Conservation (phyloP, 2,329 filamentous ascomycete species). For the Phoma sp. region DNA sequence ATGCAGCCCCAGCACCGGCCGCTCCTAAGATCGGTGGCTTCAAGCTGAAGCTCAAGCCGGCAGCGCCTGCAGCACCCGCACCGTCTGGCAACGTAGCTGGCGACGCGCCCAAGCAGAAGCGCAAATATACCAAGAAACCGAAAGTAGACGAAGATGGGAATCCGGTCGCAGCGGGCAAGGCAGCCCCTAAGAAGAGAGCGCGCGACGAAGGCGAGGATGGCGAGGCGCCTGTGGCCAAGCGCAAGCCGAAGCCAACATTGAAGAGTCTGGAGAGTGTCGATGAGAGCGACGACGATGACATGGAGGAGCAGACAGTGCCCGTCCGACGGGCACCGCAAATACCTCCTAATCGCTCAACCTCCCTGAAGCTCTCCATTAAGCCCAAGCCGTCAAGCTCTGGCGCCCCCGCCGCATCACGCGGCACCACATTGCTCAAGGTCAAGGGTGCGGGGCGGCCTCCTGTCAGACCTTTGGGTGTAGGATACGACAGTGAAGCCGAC, state of each 20-base stretch:
- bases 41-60: slow-evolving; percentile 44
- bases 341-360: slow-evolving; percentile 27
- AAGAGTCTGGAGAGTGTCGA: slow-evolving; percentile 38
- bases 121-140: slow-evolving; percentile 51
- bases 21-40: slow-evolving; percentile 23
- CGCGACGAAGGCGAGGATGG: slow-evolving; percentile 45
- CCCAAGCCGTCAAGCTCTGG: slow-evolving; percentile 29
- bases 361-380: slow-evolving; percentile 43
- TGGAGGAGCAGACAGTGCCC: slow-evolving; percentile 20
- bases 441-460: slow-evolving; percentile 44
- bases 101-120: slow-evolving; percentile 50
- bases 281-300: slow-evolving; percentile 37
- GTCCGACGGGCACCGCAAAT: slow-evolving; percentile 12
- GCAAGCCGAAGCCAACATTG: slow-evolving; percentile 43
- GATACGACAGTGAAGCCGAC: slow-evolving; percentile 95
- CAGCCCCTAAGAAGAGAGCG: slow-evolving; percentile 42
- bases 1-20: slow-evolving; percentile 20
- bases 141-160: slow-evolving; percentile 42
- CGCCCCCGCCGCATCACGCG: slow-evolving; percentile 18
- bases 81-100: slow-evolving; percentile 35
- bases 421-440: slow-evolving; percentile 41
- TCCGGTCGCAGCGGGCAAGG: slow-evolving; percentile 32
- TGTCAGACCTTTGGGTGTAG: slow-evolving; percentile 73
- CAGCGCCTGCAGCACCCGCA: slow-evolving; percentile 22
- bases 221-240: slow-evolving; percentile 36